Percentiles rank a stretch among this genome's conserved stretches.
Conservation (phyloP, 352 stramenopile species). For the Phytophthora syringae region DNA sequence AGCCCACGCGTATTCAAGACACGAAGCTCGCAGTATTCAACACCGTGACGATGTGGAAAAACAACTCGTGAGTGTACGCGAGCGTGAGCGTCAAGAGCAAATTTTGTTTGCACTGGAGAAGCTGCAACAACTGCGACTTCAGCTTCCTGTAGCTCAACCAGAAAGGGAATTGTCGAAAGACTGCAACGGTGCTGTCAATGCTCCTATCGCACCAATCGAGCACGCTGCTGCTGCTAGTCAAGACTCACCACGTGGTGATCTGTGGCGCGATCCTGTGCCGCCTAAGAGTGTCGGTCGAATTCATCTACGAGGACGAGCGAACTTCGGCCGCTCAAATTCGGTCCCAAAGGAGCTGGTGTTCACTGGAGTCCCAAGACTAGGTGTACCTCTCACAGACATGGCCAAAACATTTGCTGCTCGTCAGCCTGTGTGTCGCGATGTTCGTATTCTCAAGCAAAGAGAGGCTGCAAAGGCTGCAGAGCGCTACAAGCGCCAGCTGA, state of each 20-base stretch:
- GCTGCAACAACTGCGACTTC: slow-evolving; percentile 47
- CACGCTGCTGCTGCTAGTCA: neutral
- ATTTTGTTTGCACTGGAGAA: slow-evolving; percentile 45
- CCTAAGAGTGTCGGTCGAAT: neutral
- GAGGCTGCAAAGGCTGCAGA: slow-evolving; percentile 55
- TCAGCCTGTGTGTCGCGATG: slow-evolving; percentile 51
- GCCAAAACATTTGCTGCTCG: slow-evolving; percentile 49
- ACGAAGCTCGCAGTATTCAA: neutral
- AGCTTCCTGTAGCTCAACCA: slow-evolving; percentile 15
- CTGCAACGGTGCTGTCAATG: neutral
- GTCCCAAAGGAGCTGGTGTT: slow-evolving; percentile 31
- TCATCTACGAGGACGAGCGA: neutral
- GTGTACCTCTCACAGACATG: slow-evolving; percentile 52
- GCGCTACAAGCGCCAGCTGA: slow-evolving; percentile 46
- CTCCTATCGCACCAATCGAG: neutral
- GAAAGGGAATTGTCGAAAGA: neutral
- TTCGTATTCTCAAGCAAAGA: slow-evolving; percentile 49
- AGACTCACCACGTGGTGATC: slow-evolving; percentile 6
- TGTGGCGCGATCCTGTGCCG: slow-evolving; percentile 55
- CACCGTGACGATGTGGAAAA: slow-evolving; percentile 15
- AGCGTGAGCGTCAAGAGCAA: slow-evolving; percentile 51
- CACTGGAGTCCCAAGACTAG: slow-evolving; percentile 48
- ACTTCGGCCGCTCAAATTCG: slow-evolving; percentile 10
- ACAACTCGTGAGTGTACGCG: slow-evolving; percentile 26
- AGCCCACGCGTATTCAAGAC: slow-evolving; percentile 3